Evolutionary conservation across 768 basidiomycete genomes (phyloP), one percentile per base, ranked within the genome.

Genomic region (Russula sp.): DNA sequence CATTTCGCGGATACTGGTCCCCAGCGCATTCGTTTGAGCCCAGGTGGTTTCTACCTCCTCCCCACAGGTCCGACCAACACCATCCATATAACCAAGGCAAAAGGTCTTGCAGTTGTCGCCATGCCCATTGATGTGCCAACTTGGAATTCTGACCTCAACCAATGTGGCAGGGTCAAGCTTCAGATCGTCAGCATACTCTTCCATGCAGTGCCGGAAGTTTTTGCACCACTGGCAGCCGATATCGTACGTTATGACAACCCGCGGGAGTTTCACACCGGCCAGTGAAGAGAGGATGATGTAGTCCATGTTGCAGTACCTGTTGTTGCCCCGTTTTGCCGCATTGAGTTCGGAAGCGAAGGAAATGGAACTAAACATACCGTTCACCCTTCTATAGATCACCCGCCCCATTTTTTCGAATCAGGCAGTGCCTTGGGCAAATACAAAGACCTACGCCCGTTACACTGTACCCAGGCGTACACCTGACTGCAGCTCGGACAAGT

Each of bases 21-120:
- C 61, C 8, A 55, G 39, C 3, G 34, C 18, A 42, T 69, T 69
- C 11, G 64, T n/a, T 14, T 59, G 32, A 14, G 68, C 34, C 68
- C 70, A 70, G 3, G 48, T 57, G 2, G 67, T 34, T 52, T 71
- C 68, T 3, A 69, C 56, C 16, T 48, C 61, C 48, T 71, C 70
- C 1, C 70, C 70, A 48, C 69, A 62, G 11, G 61, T 62, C 3
- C 58, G 47, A 5, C 68, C 70, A 27, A 61, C 61, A 2, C 65
- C 60, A 0, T 22, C 11, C 18, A 34, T 39, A 40, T 54, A 66
- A n/a, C 63, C 61, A 39, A 70, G 48, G 2, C 65, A 69, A 44
- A 62, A 70, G 1, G 59, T 31, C 47, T 66, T 65, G 48, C 70
- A 71, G 2, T 57, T 42, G 7, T 53, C 42, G 4, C 62, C 59